A percentile compares a stretch with the other conserved stretches of the same genome.
These are phyloP conservation scores for Actinomucor elegans DNA, from an alignment of 371 early-diverging fungal species.

Conservation along the genomic window DNA sequence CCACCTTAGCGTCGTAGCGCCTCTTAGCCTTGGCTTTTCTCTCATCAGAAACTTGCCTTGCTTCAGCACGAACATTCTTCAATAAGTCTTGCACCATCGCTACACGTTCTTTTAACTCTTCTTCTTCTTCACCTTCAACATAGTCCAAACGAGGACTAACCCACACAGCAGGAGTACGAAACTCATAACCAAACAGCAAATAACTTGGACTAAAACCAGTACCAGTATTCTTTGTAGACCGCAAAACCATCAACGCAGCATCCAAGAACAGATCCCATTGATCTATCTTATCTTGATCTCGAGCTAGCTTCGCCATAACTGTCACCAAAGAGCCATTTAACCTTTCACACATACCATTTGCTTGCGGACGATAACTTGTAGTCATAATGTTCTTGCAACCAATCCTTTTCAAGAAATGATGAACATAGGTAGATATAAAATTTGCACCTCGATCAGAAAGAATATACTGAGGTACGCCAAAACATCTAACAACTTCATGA, in stretches of 20 bases:
- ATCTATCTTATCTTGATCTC: neutral
- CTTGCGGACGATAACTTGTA: constrained; percentile 32
- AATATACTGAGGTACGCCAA: constrained; percentile 11
- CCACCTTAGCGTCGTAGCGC: constrained; percentile 7
- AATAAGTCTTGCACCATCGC: neutral
- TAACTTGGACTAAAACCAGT: constrained; percentile 11
- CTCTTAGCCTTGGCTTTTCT: neutral
- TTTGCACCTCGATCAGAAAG: constrained; percentile 29
- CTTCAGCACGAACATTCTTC: neutral
- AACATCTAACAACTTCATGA: constrained; percentile 6
- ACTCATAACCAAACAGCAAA: constrained; percentile 21
- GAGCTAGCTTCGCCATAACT: constrained; percentile 10
- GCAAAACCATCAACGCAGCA: constrained; percentile 8
- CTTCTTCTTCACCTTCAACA: constrained; percentile 12
- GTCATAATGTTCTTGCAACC: constrained; percentile 19
- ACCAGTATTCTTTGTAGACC: constrained; percentile 14
- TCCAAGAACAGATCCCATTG: constrained; percentile 17
- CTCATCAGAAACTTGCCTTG: neutral
- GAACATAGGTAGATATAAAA: constrained; percentile 17
- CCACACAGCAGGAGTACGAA: constrained; percentile 20
- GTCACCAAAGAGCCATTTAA: constrained; percentile 20
- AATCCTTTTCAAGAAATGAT: constrained; percentile 2
- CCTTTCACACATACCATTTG: constrained; percentile 39
- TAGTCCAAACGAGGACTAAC: constrained; percentile 19
- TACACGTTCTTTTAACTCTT: neutral